Base-by-base conservation (phyloP, 306 rosid species). In the Sicyos edulis region DNA sequence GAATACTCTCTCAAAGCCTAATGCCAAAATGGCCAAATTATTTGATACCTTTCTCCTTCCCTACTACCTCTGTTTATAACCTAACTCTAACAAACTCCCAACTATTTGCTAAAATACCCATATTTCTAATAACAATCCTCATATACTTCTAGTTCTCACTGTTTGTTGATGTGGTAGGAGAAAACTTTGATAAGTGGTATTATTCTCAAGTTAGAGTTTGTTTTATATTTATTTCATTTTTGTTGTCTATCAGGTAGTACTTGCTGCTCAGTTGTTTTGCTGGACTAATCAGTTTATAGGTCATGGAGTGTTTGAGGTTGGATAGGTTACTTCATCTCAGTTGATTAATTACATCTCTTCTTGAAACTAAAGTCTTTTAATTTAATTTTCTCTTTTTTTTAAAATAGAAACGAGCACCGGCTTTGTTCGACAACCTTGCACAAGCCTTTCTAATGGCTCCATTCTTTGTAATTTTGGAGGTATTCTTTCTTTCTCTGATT, bases 361-460 rank as follows among this genome's bases (percentile, higher is more conserved):
- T 10, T 74, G 7, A 24, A 40, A 58, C 55, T 20, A 26, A 54
- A 42, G 37, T 17, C 50, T 73, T 24, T 59, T 4, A 4, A 17
- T 47, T 26, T 29, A 58, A 44, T 74, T 24, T 61, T 4, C 49
- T 51, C n/a, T 77, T 24, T 44, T 75, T 14, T 26, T 26, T 26
- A n/a, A n/a, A n/a, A 66, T 51, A 93, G 98, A 88, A 87, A 90
- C 91, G 92, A 56, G 96, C 96, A 47, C 98, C 98, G 6, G 96
- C 96, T 78, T 86, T 88, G 45, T 76, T 88, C 59, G 96, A 93
- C 83, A 93, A 93, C 79, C 95, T 90, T 64, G 82, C 71, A 16
- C 96, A 93, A 83, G 97, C 95, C 45, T 83, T 90, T 74, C 81
- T 93, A 21, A 87, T 90, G 96, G 96, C 87, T 64, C 98, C 98